Base-by-base conservation (phyloP, 2,329 filamentous ascomycete genomes). In the Pseudogymnoascus sp. region DNA sequence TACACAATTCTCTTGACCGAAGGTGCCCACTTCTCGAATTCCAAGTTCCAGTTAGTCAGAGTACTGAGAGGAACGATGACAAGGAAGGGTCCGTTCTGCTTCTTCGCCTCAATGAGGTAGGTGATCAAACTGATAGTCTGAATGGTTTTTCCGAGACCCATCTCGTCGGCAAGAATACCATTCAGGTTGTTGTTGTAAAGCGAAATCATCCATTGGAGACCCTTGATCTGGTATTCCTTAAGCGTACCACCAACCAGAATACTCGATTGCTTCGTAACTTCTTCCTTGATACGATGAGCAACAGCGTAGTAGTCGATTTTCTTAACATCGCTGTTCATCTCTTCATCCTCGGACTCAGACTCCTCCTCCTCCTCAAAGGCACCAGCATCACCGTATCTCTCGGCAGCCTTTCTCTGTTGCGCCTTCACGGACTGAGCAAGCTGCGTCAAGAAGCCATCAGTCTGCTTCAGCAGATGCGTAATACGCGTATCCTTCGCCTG, bases 151-250 rank as follows among this genome's bases (percentile, higher is more conserved):
- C 94, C 94, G 67, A 99, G 90, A 87, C 94, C 94, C 94, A 99
- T 99, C 77, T 99, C 94, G 71, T 99, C 94, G 63, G 94, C 94
- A 70, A 99, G 80, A 67, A 99, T 97, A 83, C 94, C 94, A 74
- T 99, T 99, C 67, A 99, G 84, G 76, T 97, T 99, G 81, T 99
- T 99, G 86, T 99, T 99, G 83, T 97, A 99, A 12, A 99, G 82
- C 12, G 94, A 99, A 64, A 99, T 87, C 94, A 99, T 99, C 94
- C 94, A 99, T 75, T 99, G 93, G 58, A 99, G 79, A 82, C 94
- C 94, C 85, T 97, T 97, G 76, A 99, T 69, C 77, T 99, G 94
- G 76, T 99, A 99, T 74, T 99, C 94, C 76, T 99, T 99, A 67
- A 99, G 81, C 9, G 81, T 89, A 72, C 94, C 94, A 73, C 94